phyloP scores from a whole-genome alignment of 78 protist species.

The Mantamonas sphyraenae region DNA sequence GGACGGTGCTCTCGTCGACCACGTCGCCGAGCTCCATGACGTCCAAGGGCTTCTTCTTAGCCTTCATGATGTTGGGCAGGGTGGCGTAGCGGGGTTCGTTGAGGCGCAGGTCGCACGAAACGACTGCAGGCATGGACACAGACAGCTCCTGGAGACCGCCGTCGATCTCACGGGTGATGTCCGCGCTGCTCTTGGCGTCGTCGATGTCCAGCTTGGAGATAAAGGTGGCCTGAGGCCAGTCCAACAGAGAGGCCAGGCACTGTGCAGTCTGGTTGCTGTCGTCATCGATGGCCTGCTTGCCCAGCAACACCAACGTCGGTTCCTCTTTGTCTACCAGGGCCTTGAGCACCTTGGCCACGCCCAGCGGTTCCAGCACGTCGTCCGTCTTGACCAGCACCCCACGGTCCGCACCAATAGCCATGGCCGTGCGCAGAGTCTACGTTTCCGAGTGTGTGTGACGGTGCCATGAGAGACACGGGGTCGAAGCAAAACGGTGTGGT shows the following conservation, averaged over 20 bases:
- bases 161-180: slow-evolving; percentile 87
- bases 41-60: slow-evolving; percentile 80
- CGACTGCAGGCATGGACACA: slow-evolving; percentile 82
- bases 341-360: slow-evolving; percentile 79
- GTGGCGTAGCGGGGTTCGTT: slow-evolving; percentile 94
- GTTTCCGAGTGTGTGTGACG: background rate
- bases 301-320: slow-evolving; percentile 38
- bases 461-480: too few species aligned
- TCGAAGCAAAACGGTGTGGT: too few species aligned
- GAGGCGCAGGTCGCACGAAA: slow-evolving; percentile 86
- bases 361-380: slow-evolving; percentile 18
- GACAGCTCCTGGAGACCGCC: slow-evolving; percentile 84
- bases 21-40: slow-evolving; percentile 49
- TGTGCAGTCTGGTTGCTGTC: slow-evolving; percentile 91
- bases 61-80: slow-evolving; percentile 88
- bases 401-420: slow-evolving; percentile 95
- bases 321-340: slow-evolving; percentile 54
- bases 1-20: slow-evolving; percentile 70
- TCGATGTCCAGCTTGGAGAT: slow-evolving; percentile 61
- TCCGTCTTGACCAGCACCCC: slow-evolving; percentile 76
- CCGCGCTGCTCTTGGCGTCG: background rate
- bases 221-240: slow-evolving; percentile 81
- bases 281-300: slow-evolving; percentile 96
- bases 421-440: slow-evolving; percentile 70
- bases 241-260: slow-evolving; percentile 77